A percentile compares a stretch with the other conserved stretches of the same genome.
Evolutionary conservation across 352 stramenopile genomes (phyloP).

Genomic region (Phytophthora kernoviae): DNA sequence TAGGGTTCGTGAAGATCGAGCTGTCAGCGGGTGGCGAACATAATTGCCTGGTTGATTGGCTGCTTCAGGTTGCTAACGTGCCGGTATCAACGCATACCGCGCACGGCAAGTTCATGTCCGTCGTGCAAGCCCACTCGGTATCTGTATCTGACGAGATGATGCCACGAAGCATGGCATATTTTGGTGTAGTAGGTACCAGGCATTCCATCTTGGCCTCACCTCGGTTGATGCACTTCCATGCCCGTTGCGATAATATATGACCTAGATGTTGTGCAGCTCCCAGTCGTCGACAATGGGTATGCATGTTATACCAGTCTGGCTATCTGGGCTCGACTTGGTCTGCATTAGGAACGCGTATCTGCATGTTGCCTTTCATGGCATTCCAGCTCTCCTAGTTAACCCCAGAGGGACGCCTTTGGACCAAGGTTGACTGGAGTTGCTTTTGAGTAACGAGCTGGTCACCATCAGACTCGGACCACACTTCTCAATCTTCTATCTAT

Average conservation of each 20-base stretch:
- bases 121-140: too few relatives aligned
- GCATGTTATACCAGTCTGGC: background rate
- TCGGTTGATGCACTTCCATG: background rate
- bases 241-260: background rate
- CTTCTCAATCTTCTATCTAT: background rate
- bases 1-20: too few relatives aligned
- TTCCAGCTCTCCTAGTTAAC: background rate
- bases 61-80: too few relatives aligned
- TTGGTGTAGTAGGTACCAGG: background rate
- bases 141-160: too few relatives aligned
- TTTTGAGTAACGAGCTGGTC: background rate
- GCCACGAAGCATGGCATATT: too few relatives aligned
- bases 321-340: background rate
- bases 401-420: background rate
- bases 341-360: slow-evolving; percentile 1
- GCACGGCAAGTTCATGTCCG: too few relatives aligned
- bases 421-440: background rate
- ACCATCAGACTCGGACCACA: background rate
- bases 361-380: slow-evolving; percentile 1
- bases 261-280: background rate
- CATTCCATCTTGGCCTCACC: background rate
- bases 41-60: too few relatives aligned
- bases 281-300: background rate
- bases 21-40: too few relatives aligned
- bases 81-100: too few relatives aligned